Evolutionary conservation across 768 basidiomycete species (phyloP).

Genomic region (Myochromella boudieri): DNA sequence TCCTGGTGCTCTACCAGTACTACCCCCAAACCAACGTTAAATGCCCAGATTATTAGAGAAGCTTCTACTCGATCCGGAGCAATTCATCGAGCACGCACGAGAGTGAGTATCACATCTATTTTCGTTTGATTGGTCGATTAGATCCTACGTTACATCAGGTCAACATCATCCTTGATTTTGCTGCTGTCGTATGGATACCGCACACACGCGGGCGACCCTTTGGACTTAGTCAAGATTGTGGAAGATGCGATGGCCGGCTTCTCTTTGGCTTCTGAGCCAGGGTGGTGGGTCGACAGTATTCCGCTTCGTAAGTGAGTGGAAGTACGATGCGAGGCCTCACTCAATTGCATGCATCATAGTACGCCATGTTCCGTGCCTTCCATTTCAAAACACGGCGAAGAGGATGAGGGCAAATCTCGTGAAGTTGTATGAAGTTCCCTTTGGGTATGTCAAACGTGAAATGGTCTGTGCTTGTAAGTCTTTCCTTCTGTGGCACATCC

Average conservation of each 20-base stretch:
- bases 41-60: neutral
- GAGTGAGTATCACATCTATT: neutral
- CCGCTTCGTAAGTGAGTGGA: conserved; percentile 21
- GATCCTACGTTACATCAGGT: conserved; percentile 9
- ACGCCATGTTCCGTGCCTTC: conserved; percentile 32
- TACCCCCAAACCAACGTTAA: neutral
- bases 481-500: no score
- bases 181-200: conserved; percentile 25
- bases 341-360: conserved; percentile 25
- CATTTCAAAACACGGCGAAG: conserved; percentile 26
- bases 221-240: conserved; percentile 28
- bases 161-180: conserved; percentile 24
- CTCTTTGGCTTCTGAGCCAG: conserved; percentile 30
- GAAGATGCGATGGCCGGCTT: conserved; percentile 35
- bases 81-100: conserved; percentile 1
- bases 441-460: conserved; percentile 28
- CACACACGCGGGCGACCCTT: conserved; percentile 14
- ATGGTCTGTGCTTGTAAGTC: no score
- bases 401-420: conserved; percentile 25
- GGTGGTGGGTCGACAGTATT: conserved; percentile 31
- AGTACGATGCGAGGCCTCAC: no score
- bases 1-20: no score
- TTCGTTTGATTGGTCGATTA: neutral
- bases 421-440: conserved; percentile 28
- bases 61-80: neutral